Conservation (phyloP, 2,329 filamentous ascomycete species). For the Macrophomina tecta region DNA sequence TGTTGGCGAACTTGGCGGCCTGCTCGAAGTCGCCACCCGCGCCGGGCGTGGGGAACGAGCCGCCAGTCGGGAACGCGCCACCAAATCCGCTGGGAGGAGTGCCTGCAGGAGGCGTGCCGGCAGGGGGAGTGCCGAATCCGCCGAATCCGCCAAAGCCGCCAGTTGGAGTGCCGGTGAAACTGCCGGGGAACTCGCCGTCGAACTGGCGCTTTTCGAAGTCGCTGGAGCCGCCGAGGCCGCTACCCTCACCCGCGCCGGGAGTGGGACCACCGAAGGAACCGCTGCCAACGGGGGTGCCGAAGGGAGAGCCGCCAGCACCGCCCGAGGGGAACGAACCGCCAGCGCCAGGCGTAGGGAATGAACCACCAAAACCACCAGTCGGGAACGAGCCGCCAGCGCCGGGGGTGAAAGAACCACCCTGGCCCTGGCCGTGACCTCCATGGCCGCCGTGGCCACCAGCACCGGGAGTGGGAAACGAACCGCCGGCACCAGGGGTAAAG, state of each 20-base stretch:
- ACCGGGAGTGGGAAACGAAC: neutral
- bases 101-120: neutral
- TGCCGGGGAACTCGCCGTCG: neutral
- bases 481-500: neutral
- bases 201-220: constrained; percentile 6
- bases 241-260: neutral
- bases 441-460: neutral
- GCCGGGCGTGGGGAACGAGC: constrained; percentile 1
- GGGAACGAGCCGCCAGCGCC: neutral
- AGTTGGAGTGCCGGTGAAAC: neutral
- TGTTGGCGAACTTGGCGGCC: constrained; percentile 15
- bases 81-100: neutral
- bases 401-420: neutral
- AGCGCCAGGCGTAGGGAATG: neutral
- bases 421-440: no score
- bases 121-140: neutral
- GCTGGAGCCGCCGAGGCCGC: neutral
- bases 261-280: neutral
- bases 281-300: constrained; percentile 1
- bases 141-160: neutral
- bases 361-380: constrained; percentile 3
- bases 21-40: constrained; percentile 6
- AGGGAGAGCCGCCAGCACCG: constrained; percentile 1
- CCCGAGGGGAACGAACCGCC: constrained; percentile 10
- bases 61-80: neutral